Evolutionary conservation across 1,284 basidiomycete species (phyloP), one percentile per base, ranked within the genome.

Genomic region (Cutaneotrichosporon sp.): DNA sequence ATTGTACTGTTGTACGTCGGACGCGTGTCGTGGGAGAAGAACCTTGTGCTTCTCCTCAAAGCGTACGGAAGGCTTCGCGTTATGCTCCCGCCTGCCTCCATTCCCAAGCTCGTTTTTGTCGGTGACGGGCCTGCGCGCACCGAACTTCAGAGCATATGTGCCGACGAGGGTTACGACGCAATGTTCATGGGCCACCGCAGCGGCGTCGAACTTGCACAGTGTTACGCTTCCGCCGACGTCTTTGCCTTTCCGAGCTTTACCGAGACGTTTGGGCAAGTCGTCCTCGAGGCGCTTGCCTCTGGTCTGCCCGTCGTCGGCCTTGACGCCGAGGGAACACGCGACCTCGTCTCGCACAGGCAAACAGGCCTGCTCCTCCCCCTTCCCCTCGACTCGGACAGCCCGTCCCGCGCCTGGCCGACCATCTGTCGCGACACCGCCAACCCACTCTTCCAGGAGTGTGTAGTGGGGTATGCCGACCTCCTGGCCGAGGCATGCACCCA

Each of bases 241-340:
- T 86, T 86, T 69, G 84, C 82, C 5, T 85, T 85, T 69, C 85
- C 85, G 0, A 78, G 75, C 42, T 84, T 83, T 67, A 84, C 83
- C n/a, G 83, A 84, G 77, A 85, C 84, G 2, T 85, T 85, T 63
- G 81, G 85, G 5, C 85, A 86, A 69, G 85, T 86, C 55, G 84
- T 86, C 3, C 74, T 85, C 16, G 85, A 86, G 68, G 84, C 84
- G 10, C 76, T 85, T 2, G 84, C 85, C 0, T 83, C 81, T 2
- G 85, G 85, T 0, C 70, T 86, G 72, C 85, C 85, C 0, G 85
- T 86, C 14, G 79, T 85, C 10, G 85, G 85, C 1, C 75, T 86
- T 30, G 81, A 84, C 58, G 85, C 85, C 9, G 85, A 86, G 67
- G 85, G 85, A 5, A 85, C 85, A 0, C 82, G 83, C 3, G 85